Evolutionary conservation across 192 early-diverging fungal species (phyloP).

Genomic region (Entophlyctis helioformis): DNA sequence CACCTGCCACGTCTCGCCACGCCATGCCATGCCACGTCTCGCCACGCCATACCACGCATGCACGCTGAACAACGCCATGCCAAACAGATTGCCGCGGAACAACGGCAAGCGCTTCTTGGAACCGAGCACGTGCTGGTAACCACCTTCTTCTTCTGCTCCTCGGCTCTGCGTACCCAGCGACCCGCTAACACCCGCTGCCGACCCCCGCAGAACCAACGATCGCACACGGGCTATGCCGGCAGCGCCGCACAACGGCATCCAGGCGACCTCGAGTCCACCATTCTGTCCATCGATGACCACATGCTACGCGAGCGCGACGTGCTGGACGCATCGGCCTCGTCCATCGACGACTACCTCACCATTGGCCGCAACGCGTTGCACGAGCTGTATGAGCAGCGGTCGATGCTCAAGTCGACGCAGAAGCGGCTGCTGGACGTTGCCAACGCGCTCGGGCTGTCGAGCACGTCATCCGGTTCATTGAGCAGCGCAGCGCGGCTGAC

Average conservation of each 20-base stretch:
- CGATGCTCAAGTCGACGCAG: constrained; percentile 42
- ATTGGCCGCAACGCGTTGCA: constrained; percentile 25
- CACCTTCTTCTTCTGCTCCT: too few relatives aligned
- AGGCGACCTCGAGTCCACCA: constrained; percentile 8
- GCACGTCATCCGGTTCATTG: constrained; percentile 34
- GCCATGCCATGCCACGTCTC: too few relatives aligned
- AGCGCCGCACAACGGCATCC: background rate
- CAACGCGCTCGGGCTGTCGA: constrained; percentile 32
- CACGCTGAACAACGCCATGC: too few relatives aligned
- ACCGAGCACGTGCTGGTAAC: too few relatives aligned
- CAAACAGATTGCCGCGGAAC: too few relatives aligned
- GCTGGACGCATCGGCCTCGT: constrained; percentile 6
- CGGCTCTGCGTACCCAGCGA: too few relatives aligned
- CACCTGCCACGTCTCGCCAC: too few relatives aligned
- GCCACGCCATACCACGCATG: too few relatives aligned
- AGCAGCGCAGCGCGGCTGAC: constrained; percentile 28
- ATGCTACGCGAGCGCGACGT: constrained; percentile 15
- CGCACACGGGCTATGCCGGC: background rate
- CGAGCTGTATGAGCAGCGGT: constrained; percentile 35
- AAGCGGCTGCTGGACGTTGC: constrained; percentile 27
- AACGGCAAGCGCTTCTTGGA: too few relatives aligned
- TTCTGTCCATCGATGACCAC: constrained; percentile 29
- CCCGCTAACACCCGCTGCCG: too few relatives aligned
- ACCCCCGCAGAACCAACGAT: too few relatives aligned
- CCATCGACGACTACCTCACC: constrained; percentile 26